Evolutionary conservation across 257 asterid genomes (phyloP), one percentile per base, ranked within the genome.

Genomic region (Solanum rostratum): DNA sequence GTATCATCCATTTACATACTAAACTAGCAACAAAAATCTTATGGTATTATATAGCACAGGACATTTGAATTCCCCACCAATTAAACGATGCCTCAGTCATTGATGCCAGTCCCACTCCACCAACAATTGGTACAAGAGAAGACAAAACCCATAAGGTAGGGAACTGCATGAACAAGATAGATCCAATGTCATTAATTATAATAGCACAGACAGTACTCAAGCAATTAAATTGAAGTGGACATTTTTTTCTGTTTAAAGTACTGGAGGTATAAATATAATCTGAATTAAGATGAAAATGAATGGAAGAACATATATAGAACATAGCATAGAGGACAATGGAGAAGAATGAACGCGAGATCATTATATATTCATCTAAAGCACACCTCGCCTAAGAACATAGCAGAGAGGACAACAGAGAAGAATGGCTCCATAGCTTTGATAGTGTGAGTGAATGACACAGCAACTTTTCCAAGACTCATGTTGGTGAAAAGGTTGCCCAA

Each of bases 371-470:
- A 50, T 78, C 63, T 50, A 78, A 80, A 8, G 20, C 87, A 65
- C 82, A 95, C 97, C 97, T 93, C 94, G 29, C 98, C 95, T 14
- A 95, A 90, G 85, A 95, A 95, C 94, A 93, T 93, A 18, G 98
- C 94, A 53, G 98, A 95, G 83, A 95, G 97, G 84, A 91, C 49
- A 81, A 95, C 98, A 4, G 98, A 95, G 90, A 95, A 95, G 91
- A 95, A 95, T 43, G 97, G 98, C 90, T 94, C 98, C 97, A 92
- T 94, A 63, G 98, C 98, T 88, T 95, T 95, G 54, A 95, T 91
- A 8, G 99, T 95, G 91, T 95, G 98, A 76, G 99, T 94, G 89
- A 94, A 95, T 7, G 99, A 95, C 86, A 95, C 98, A 2, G 99
- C 85, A 89, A 95, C 98, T 91, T 92, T 92, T 76, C 99, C 99